Evolutionary conservation across 257 asterid species (phyloP).

Genomic region (Capsicum chinense): DNA sequence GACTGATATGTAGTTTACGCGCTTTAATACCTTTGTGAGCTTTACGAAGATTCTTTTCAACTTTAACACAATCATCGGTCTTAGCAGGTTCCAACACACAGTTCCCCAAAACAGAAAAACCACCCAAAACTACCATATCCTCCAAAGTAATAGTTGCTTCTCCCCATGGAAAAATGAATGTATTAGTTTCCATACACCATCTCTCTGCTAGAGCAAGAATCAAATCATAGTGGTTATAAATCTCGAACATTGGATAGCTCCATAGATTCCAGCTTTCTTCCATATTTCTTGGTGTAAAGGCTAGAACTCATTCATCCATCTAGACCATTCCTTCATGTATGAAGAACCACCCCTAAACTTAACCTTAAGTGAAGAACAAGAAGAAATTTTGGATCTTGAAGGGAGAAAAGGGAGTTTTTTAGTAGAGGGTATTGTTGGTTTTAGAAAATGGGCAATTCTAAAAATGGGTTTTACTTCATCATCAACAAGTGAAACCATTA

Average conservation of each 20-base stretch:
- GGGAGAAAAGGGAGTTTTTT: no score
- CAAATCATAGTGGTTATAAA: slow-evolving; percentile 25
- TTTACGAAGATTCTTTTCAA: background rate
- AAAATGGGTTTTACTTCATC: no score
- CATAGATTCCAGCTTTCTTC: slow-evolving; percentile 42
- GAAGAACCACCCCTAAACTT: no score
- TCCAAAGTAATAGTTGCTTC: slow-evolving; percentile 55
- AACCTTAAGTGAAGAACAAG: no score
- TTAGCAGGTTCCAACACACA: slow-evolving; percentile 25
- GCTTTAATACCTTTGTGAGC: background rate
- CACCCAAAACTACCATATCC: slow-evolving; percentile 46
- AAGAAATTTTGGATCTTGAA: no score
- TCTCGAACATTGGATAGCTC: slow-evolving; percentile 34
- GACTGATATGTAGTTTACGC: background rate
- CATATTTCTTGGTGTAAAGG: slow-evolving; percentile 32
- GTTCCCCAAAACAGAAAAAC: slow-evolving; percentile 46
- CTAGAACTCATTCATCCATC: slow-evolving; percentile 27
- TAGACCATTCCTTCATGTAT: background rate
- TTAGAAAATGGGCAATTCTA: no score
- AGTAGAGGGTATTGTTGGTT: no score
- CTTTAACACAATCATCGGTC: background rate
- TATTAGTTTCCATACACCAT: slow-evolving; percentile 38
- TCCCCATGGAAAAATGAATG: slow-evolving; percentile 39
- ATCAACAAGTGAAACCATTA: no score
- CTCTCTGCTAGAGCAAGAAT: slow-evolving; percentile 37